Evolutionary conservation across 2,329 filamentous ascomycete species (phyloP).

Genomic region (Fusarium incarnatum): DNA sequence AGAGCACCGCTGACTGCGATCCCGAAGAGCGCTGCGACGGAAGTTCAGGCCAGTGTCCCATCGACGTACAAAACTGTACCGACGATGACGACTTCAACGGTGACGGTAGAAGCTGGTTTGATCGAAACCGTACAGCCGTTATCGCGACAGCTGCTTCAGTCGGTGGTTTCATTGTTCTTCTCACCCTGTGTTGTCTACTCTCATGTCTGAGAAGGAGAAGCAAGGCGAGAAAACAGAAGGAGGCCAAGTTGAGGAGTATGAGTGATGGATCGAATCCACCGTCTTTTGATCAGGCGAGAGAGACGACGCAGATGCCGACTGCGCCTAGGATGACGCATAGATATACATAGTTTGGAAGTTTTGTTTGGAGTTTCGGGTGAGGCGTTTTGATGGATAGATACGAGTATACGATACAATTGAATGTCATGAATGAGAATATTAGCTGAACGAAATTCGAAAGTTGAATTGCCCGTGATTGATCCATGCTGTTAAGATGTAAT

Average conservation of each 20-base stretch:
- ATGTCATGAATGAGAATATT: background rate
- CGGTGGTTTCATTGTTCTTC: conserved; percentile 11
- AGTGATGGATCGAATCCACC: conserved; percentile 5
- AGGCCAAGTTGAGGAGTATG: background rate
- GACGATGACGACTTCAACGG: background rate
- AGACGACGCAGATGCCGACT: conserved; percentile 1
- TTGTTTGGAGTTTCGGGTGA: background rate
- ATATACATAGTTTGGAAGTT: conserved; percentile 8
- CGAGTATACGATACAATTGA: background rate
- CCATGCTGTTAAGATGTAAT: too few species aligned
- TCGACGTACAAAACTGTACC: conserved; percentile 17
- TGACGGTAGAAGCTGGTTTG: conserved; percentile 17
- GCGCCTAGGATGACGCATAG: conserved; percentile 16
- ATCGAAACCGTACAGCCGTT: conserved; percentile 30
- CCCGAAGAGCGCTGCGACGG: conserved; percentile 28
- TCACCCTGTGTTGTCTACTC: background rate
- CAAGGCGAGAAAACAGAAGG: background rate
- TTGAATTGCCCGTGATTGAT: too few species aligned
- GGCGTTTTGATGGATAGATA: background rate
- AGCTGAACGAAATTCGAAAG: too few species aligned
- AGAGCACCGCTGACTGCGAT: conserved; percentile 17
- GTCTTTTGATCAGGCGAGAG: background rate
- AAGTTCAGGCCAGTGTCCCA: conserved; percentile 12
- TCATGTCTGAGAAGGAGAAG: conserved; percentile 16
- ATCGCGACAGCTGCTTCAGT: conserved; percentile 26